Base-by-base conservation (phyloP, 768 basidiomycete genomes). In the Agaricus bisporus region DNA sequence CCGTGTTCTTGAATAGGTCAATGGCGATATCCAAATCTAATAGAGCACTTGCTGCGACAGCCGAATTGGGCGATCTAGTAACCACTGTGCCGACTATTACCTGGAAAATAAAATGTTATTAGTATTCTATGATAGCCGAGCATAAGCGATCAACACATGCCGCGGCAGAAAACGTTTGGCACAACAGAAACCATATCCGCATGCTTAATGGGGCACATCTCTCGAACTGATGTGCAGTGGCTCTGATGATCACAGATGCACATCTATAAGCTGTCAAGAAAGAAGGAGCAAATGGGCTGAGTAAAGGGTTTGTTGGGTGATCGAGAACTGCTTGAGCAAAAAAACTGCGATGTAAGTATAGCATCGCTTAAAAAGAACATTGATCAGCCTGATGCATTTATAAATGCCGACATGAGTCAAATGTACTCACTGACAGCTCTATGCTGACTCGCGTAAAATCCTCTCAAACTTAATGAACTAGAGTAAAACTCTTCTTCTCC, bases 51-150 rank as follows among this genome's bases (percentile, higher is more conserved):
- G 72, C 57, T 0, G 81, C 76, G 18, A 82, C 70, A 39, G 68
- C 75, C 3, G 73, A 80, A 45, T 66, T 72, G 1, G 82, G 81
- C 6, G 75, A 77, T 14, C 78, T 73, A 1, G 78, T 77, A n/a
- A 82, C 79, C n/a, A 83, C 74, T 2, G 79, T 79, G 2, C 81
- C 81, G 1, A 77, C 74, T 48, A 81, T 77, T 11, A 83, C 69
- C 84, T 85, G 56, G 5, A 5, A 49, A 37, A 36, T 10, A 11
- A 28, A 12, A 14, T 6, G 5, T 42, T 14, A 6, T 29, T 22
- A 38, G 20, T 12, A 15, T 15, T 22, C 29, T 36, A 36, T 43
- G 25, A 14, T 43, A 41, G 41, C 18, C n/a, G 17, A 12, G n/a
- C 15, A 35, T 14, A 37, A 49, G 55, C 44, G 44, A 55, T 43